Evolutionary conservation across 2,329 filamentous ascomycete species (phyloP).

Genomic region (Colletotrichum liriopes): DNA sequence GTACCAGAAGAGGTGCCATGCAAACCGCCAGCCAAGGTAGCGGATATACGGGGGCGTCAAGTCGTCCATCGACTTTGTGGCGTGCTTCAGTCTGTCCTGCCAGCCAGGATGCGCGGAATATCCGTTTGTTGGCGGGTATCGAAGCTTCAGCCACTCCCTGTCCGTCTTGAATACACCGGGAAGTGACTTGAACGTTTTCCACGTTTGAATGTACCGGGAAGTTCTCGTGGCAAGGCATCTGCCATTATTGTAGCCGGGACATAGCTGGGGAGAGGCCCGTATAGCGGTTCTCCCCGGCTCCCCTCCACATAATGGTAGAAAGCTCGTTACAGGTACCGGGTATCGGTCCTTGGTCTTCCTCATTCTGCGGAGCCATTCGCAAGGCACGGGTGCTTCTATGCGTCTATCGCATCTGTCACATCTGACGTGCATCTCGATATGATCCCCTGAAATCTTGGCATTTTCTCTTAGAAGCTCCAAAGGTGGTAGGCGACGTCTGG

Average conservation of each 20-base stretch:
- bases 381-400: background rate
- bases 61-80: background rate
- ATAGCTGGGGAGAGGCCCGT: constrained; percentile 3
- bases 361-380: background rate
- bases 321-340: background rate
- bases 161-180: background rate
- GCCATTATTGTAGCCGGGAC: background rate
- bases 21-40: constrained; percentile 13
- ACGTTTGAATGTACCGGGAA: background rate
- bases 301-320: background rate
- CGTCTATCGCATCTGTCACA: constrained; percentile 6
- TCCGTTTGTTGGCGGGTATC: constrained; percentile 6
- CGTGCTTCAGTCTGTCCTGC: constrained; percentile 1
- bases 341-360: background rate
- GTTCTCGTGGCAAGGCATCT: constrained; percentile 1
- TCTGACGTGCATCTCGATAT: background rate
- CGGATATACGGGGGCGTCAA: background rate
- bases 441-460: background rate
- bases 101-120: background rate
- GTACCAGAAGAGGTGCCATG: constrained; percentile 18
- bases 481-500: background rate
- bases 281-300: background rate
- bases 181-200: background rate
- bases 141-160: constrained; percentile 2
- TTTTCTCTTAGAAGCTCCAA: background rate